Evolutionary conservation across 2,329 filamentous ascomycete species (phyloP), one percentile per base, ranked within the genome.

Genomic region (Xylaria arbuscula): DNA sequence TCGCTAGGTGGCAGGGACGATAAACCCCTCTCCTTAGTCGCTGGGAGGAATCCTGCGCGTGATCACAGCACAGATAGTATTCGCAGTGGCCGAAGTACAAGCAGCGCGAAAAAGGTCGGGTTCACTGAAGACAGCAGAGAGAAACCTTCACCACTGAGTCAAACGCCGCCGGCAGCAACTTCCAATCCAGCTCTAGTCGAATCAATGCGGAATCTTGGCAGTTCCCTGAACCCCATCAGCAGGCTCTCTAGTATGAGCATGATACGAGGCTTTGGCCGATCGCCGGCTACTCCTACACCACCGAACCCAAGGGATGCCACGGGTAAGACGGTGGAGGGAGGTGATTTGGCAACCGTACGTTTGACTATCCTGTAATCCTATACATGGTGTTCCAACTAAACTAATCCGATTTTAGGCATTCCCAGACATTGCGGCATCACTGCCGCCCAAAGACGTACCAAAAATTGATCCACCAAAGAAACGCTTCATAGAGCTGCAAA

Each of bases 201-300:
- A 71, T 93, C 93, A 13, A 90, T 97, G 83, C 89, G 92, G 63
- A 95, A 88, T 77, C 86, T 97, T 68, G 90, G 93, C 45, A 96
- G 87, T 78, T 90, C 91, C 0, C 83, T 97, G 40, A 97, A 97
- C 75, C 93, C 93, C 2, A 90, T 97, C 78, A 93, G 90, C 53
- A 88, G 93, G 60, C 87, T 97, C 60, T 89, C 91, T 1, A 83
- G 89, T 40, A 93, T 96, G 77, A 87, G 87, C 64, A 87, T 90
- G 76, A 91, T 97, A 73, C 89, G 92, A 64, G 90, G 90, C 0
- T 95, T 97, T 74, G 92, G 93, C 1, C 84, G 91, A 61, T 80
- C 83, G 24, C 80, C 83, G 22, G 80, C 83, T 9, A 84, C 75
- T 53, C 75, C 83, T 9, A 78, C 78, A 8, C 74, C 83, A 19